Conservation (phyloP, 164 flowering plant genomes). For the Vitis rotundifolia region DNA sequence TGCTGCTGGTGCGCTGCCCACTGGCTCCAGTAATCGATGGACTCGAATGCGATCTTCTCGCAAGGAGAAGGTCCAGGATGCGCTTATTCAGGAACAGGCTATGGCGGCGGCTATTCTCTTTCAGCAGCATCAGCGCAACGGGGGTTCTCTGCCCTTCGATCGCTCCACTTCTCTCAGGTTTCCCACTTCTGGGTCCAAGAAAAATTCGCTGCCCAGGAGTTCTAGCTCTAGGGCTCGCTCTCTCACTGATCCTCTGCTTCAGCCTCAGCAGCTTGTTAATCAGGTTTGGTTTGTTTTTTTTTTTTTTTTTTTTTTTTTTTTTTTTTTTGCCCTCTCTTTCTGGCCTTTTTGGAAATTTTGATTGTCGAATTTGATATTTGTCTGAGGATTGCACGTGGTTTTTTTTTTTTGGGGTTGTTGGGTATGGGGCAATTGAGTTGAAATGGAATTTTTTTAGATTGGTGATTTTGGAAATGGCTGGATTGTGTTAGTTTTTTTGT, state of each 20-base stretch:
- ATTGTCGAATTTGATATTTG: background rate
- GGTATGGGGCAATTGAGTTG: too few species aligned
- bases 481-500: background rate
- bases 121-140: conserved; percentile 45
- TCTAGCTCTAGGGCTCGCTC: conserved; percentile 84
- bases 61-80: conserved; percentile 49
- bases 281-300: conserved; percentile 47
- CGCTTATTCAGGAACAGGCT: conserved; percentile 65
- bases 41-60: conserved; percentile 53
- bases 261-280: conserved; percentile 85
- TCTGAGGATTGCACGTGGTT: background rate
- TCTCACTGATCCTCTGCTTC: conserved; percentile 77
- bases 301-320: background rate
- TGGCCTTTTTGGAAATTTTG: background rate
- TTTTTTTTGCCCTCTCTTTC: background rate
- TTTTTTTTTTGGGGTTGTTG: too few species aligned
- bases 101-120: conserved; percentile 70
- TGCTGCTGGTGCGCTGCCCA: background rate
- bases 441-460: too few species aligned
- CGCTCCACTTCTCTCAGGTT: conserved; percentile 70
- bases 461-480: background rate
- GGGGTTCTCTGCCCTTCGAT: conserved; percentile 54
- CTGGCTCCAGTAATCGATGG: conserved; percentile 54
- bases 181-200: conserved; percentile 44
- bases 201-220: conserved; percentile 68